Conservation (phyloP, 371 early-diverging fungal species). For the Saksenaea vasiformis region DNA sequence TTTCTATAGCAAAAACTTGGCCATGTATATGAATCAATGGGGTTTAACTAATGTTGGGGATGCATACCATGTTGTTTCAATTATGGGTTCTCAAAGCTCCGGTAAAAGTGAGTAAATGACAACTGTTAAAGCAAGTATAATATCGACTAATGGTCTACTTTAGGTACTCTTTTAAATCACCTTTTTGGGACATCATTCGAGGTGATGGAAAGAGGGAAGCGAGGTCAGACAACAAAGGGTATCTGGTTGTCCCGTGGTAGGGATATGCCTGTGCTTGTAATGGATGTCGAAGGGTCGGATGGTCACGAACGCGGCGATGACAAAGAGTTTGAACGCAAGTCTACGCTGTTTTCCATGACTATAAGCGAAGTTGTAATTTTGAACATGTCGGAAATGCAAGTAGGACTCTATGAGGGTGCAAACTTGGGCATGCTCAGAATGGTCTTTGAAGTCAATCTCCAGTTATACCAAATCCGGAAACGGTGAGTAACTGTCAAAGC, state of each 20-base stretch:
- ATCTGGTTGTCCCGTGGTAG: slow-evolving; percentile 93
- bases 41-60: no score
- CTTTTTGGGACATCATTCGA: slow-evolving; percentile 94
- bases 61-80: no score
- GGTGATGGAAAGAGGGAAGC: slow-evolving; percentile 85
- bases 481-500: slow-evolving; percentile 41
- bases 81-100: no score
- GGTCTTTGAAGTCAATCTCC: slow-evolving; percentile 97
- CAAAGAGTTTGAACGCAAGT: slow-evolving; percentile 98
- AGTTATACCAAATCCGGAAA: slow-evolving; percentile 86
- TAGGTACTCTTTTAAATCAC: slow-evolving; percentile 78
- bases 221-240: slow-evolving; percentile 95
- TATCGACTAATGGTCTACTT: no score
- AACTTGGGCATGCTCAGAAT: slow-evolving; percentile 98
- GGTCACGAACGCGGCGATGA: slow-evolving; percentile 98
- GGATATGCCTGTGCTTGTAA: slow-evolving; percentile 82
- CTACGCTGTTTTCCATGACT: slow-evolving; percentile 95
- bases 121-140: no score
- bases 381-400: slow-evolving; percentile 97
- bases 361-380: slow-evolving; percentile 94
- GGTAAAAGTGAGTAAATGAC: no score
- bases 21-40: no score
- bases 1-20: background rate
- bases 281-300: slow-evolving; percentile 99
- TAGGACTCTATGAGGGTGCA: slow-evolving; percentile 98